Conservation (phyloP, 495 filamentous ascomycete genomes). For the Daldinia childiae region DNA sequence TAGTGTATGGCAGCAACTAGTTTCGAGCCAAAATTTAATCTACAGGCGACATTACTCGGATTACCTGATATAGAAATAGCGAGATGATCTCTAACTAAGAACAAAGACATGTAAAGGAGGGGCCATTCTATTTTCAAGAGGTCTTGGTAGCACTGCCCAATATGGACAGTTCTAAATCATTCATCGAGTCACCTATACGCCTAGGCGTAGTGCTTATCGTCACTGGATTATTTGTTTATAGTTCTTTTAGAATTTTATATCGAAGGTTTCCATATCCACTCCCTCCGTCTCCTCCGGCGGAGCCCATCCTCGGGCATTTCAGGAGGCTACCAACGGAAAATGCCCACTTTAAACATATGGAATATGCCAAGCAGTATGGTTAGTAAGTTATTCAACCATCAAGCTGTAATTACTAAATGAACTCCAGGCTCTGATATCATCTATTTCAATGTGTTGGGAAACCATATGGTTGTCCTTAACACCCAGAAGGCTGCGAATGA, state of each 20-base stretch:
- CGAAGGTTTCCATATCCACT: slow-evolving; percentile 46
- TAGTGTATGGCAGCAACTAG: not conserved
- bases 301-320: slow-evolving; percentile 55
- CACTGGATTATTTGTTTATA: slow-evolving; percentile 16
- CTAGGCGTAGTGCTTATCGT: slow-evolving; percentile 8
- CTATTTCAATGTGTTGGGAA: slow-evolving; percentile 55
- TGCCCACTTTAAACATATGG: slow-evolving; percentile 53
- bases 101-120: not conserved
- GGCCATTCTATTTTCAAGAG: not conserved
- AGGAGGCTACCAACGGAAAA: slow-evolving; percentile 52
- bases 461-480: slow-evolving; percentile 55
- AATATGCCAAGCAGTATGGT: slow-evolving; percentile 54
- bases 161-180: slow-evolving; percentile 27
- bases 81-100: not conserved
- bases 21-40: not conserved
- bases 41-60: not conserved
- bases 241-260: slow-evolving; percentile 6
- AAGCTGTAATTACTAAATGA: slow-evolving; percentile 1
- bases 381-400: slow-evolving; percentile 4
- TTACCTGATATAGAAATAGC: not conserved
- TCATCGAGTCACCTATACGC: slow-evolving; percentile 17
- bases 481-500: slow-evolving; percentile 52
- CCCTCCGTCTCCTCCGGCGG: slow-evolving; percentile 52
- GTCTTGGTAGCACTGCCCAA: not conserved
- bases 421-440: slow-evolving; percentile 47